phyloP scores from a whole-genome alignment of 2,329 filamentous ascomycete genomes.

The Epichloe hybrida region DNA sequence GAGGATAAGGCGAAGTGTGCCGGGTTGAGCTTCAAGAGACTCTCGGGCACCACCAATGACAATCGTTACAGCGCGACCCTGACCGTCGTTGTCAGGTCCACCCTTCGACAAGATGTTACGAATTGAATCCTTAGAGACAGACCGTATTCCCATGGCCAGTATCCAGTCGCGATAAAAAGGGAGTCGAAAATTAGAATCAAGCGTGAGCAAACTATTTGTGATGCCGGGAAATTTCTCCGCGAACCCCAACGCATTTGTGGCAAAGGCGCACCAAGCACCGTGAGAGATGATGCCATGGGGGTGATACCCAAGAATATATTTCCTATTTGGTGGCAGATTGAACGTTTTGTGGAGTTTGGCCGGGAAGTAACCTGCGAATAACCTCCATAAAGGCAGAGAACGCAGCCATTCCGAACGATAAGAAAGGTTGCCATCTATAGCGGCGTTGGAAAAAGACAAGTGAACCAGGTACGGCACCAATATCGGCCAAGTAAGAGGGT shows the following conservation, averaged over 20 bases:
- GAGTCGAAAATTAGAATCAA: constrained; percentile 92
- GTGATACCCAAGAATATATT: constrained; percentile 96
- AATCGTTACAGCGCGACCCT: constrained; percentile 93
- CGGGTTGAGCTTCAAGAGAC: constrained; percentile 75
- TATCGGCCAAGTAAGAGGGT: constrained; percentile 82
- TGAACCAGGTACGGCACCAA: constrained; percentile 68
- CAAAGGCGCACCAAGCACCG: constrained; percentile 87
- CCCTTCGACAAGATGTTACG: constrained; percentile 75
- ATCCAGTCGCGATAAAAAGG: constrained; percentile 91
- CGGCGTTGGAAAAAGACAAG: constrained; percentile 60
- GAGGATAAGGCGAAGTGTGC: constrained; percentile 63
- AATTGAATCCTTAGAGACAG: constrained; percentile 84
- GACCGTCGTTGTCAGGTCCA: constrained; percentile 63
- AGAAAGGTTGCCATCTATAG: constrained; percentile 59
- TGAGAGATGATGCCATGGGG: constrained; percentile 92
- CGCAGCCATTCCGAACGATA: constrained; percentile 66
- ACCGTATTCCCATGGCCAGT: constrained; percentile 74
- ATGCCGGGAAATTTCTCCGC: constrained; percentile 82
- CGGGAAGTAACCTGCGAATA: constrained; percentile 89
- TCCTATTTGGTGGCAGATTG: constrained; percentile 63
- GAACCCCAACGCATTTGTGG: constrained; percentile 81
- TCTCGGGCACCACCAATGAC: constrained; percentile 88
- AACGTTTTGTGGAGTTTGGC: constrained; percentile 76
- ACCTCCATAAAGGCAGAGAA: constrained; percentile 62
- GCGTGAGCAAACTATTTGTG: constrained; percentile 80